Evolutionary conservation across 176 grass and related monocot genomes (phyloP), one percentile per base, ranked within the genome.

Genomic region (Carex kokanica): DNA sequence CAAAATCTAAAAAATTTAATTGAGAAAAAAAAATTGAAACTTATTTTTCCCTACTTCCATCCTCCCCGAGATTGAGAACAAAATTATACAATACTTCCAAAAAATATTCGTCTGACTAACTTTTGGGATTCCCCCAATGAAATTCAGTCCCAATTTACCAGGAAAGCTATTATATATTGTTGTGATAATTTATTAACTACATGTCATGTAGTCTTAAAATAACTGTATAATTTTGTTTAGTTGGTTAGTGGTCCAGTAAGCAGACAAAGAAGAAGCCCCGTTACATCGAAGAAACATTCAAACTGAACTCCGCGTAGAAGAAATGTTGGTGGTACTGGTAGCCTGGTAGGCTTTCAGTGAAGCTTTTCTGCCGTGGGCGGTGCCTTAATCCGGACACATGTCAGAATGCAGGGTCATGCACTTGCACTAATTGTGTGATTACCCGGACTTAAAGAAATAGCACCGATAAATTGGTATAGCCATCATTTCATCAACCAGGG

Each of bases 281-380:
- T 27, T 59, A 80, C 57, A 80, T 80, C 54, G 60, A 80, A 52
- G 70, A 74, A 74, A 52, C 45, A 78, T 60, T 80, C 54, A 16
- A 79, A 78, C 17, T 60, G 4, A 11, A 36, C 54, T 80, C 57
- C 57, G 52, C 78, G 57, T 58, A 32, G 1, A 24, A 58, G 25
- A 71, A 71, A 38, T 60, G 17, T 25, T 60, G 56, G 58, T 58
- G 53, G 74, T 54, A 27, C 27, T 27, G 27, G n/a, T n/a, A n/a
- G n/a, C n/a, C n/a, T n/a, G n/a, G 27, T 27, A 55, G 57, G 27
- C 31, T 27, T n/a, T 32, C 77, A 79, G 24, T 57, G 56, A 79
- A 34, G 1, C 4, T 41, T 60, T 60, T 79, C 49, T 60, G 16
- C 29, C 53, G 79, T 20, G 79, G 79, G 79, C 79, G 79, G 79